Evolutionary conservation across 208 protist genomes (phyloP).

Genomic region (Leishmania turanica): DNA sequence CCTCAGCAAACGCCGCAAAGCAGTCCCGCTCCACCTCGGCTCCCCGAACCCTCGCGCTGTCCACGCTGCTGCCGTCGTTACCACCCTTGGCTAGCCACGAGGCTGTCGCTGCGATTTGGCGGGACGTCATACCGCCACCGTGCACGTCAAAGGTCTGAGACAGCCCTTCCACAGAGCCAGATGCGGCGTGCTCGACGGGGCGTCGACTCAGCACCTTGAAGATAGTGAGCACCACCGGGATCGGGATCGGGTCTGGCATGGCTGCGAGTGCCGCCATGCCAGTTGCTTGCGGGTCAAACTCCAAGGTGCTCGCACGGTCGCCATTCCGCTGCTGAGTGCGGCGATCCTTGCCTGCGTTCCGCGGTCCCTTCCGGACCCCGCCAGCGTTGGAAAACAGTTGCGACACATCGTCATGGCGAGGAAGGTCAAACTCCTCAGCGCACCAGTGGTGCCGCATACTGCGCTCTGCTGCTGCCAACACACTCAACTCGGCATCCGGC

Average conservation of each 20-base stretch:
- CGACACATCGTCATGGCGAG: conserved; percentile 35
- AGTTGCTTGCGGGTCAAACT: conserved; percentile 19
- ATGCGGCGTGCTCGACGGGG: background rate
- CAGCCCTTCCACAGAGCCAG: background rate
- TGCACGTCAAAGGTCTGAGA: background rate
- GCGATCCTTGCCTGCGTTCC: background rate
- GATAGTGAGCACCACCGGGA: conserved; percentile 28
- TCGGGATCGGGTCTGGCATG: conserved; percentile 22
- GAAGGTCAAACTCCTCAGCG: conserved; percentile 13
- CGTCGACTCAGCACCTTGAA: conserved; percentile 14
- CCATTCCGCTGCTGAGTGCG: background rate
- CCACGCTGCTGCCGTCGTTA: background rate
- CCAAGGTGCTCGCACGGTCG: background rate
- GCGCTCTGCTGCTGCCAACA: conserved; percentile 20
- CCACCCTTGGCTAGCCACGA: conserved; percentile 22
- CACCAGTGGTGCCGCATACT: conserved; percentile 23
- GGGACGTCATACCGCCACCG: background rate
- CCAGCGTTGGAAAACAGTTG: background rate
- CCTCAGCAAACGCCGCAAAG: conserved; percentile 46
- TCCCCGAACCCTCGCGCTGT: background rate
- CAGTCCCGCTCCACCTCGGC: background rate
- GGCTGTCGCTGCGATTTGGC: background rate
- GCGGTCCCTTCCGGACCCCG: background rate
- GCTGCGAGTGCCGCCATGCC: conserved; percentile 19
- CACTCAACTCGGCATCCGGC: conserved; percentile 2